Evolutionary conservation across 2,329 filamentous ascomycete genomes (phyloP), one percentile per base, ranked within the genome.

Genomic region (Stenocarpella maydis): DNA sequence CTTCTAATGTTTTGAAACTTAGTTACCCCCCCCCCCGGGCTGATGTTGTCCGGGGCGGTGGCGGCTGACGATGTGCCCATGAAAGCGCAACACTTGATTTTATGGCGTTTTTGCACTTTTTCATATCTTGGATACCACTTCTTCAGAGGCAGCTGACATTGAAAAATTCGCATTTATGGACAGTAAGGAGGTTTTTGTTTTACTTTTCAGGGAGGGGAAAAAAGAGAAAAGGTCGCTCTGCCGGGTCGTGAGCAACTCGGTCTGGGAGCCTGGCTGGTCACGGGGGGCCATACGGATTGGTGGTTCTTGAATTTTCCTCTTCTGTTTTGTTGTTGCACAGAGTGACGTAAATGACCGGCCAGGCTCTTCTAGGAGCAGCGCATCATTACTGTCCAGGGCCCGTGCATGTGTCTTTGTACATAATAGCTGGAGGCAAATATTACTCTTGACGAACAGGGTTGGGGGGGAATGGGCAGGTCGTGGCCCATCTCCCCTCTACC

Each of bases 101-200:
- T 47, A 9, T 12, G 69, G 69, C 69, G 69, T 71, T 69, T 58
- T 54, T 58, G 47, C 43, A 31, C 65, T 50, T 65, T 69, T 71
- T 68, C 49, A 67, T 58, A 71, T 69, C 63, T 71, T 69, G 69
- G 69, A 71, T 71, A 71, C 69, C 69, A 71, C 63, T 71, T 71
- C 61, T 69, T 71, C 49, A 45, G 61, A 54, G 65, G 41, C 52
- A 37, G 65, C 65, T 63, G 65, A 69, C 65, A 55, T 49, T 69
- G 49, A 68, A 67, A n/a, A 55, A 55, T 66, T 67, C 61, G 67
- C 61, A 69, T 68, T 69, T 67, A 63, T 69, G 68, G 63, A 67
- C 52, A 67, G 21, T 47, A 61, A 49, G 58, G 45, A 24, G 43
- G 28, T n/a, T 43, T 45, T 54, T 37, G 7, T 37, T 37, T 37